Base-by-base conservation (phyloP, 352 stramenopile genomes). In the Phytophthora cactorum region DNA sequence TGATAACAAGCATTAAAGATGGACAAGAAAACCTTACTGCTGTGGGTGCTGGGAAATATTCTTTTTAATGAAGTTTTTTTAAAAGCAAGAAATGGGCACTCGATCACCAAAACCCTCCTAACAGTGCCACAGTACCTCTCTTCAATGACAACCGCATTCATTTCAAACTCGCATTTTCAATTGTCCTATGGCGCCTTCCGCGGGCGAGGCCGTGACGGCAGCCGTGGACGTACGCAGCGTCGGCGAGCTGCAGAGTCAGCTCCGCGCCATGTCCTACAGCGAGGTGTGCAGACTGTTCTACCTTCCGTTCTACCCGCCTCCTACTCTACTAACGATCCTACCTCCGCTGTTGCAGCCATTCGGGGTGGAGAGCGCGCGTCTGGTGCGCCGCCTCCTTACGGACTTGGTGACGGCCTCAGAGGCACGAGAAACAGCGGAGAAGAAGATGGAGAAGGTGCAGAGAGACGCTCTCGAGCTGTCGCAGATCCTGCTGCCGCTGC, bases 401-500 rank as follows among this genome's bases (percentile, higher is more conserved):
- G 86, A 92, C 54, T 61, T 93, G n/a, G 25, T 82, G 28, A 52
- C 51, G 5, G 66, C 59, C 12, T 79, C 58, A 4, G 68, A 80
- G 14, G 61, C 65, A 4, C 70, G 63, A 3, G 72, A 86, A 34
- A 63, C 59, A 34, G 52, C 73, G n/a, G 78, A 89, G 55, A 43
- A 63, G 2, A 76, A 77, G 46, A 68, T 90, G 27, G 82, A 90
- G 49, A 73, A 77, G n/a, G 64, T 74, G 15, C 74, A 91, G 68
- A 74, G 79, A 29, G 84, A 93, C 36, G 75, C 70, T 25, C 77
- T 91, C 31, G 79, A 91, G 68, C 58, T 89, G 4, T 88, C 81
- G 51, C 86, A 93, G 70, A 75, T 88, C 49, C 70, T 92, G 47
- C 54, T 90, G 47, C 81, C 84, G n/a, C 68, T 93, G 29, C 83